Evolutionary conservation across 108 stramenopile species (phyloP), one percentile per base, ranked within the genome.

Genomic region (Ochromonas danica): DNA sequence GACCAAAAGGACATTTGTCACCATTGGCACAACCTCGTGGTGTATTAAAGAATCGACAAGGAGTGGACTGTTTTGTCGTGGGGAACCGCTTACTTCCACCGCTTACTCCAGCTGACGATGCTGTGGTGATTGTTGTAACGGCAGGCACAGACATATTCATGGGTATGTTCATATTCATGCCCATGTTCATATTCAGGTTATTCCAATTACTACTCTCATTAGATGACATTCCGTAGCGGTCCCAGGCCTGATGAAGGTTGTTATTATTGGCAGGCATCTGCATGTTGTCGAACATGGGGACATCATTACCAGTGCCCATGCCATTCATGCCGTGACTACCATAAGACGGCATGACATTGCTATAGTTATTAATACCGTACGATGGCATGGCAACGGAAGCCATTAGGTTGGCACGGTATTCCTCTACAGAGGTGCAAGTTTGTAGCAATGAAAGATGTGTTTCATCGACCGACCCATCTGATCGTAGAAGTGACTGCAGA

Each of bases 1-100:
- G 63, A 36, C 63, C 63, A 36, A 67, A 67, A 28, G 30, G 30
- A 33, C 63, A 67, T 33, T 67, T 22, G 33, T 67, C 63, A 28
- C 63, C 63, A 36, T 31, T 6, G 3, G 6, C 10, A 36, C 63
- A 67, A 10, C 63, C 63, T 36, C 25, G 3, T 28, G 63, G 33
- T 35, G 63, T 67, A 36, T 67, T 67, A 67, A 35, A 67, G 31
- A 35, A 67, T 6, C 63, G 63, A 67, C 63, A 67, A 6, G 63
- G 63, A 14, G 25, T 25, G 31, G 6, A 25, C 31, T 3, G 10
- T 36, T 67, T 67, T 10, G 33, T 31, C 3, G 63, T 10, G 3
- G 63, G 45, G 22, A 51, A 51, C 22, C 22, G 45, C 22, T 51
- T 51, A 51, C 14, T 51, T 14, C 14, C 22, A 51, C 35, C 63